Conservation (phyloP, 805 yeast species). For the Suhomyces vadensis region DNA sequence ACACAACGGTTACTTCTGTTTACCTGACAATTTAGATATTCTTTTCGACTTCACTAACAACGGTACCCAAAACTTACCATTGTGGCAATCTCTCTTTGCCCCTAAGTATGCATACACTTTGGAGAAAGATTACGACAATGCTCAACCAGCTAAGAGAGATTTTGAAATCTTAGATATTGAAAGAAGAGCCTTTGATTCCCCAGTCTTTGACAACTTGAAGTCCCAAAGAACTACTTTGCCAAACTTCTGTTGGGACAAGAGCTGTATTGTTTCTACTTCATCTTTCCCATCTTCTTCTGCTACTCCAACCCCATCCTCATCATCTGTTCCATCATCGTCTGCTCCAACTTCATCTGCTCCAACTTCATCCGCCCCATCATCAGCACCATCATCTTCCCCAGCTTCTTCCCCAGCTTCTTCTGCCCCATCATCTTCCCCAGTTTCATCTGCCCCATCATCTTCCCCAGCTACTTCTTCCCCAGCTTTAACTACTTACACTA, state of each 20-base stretch:
- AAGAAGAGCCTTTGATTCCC: slow-evolving; percentile 10
- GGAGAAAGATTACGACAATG: slow-evolving; percentile 9
- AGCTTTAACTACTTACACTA: slow-evolving; percentile 4
- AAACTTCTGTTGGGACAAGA: slow-evolving; percentile 17
- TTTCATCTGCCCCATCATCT: neutral
- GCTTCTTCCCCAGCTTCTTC: slow-evolving; percentile 2
- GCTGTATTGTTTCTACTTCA: slow-evolving; percentile 10
- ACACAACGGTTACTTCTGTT: slow-evolving; percentile 15
- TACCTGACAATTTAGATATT: slow-evolving; percentile 19
- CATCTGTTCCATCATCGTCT: slow-evolving; percentile 7
- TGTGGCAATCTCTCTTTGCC: slow-evolving; percentile 14
- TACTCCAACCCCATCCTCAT: slow-evolving; percentile 7
- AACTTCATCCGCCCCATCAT: slow-evolving; percentile 5
- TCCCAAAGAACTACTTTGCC: slow-evolving; percentile 16
- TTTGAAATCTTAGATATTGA: slow-evolving; percentile 2
- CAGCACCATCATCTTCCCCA: slow-evolving; percentile 5
- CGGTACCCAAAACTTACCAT: slow-evolving; percentile 6
- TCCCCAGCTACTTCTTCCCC: slow-evolving; percentile 3
- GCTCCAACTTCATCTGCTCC: slow-evolving; percentile 4
- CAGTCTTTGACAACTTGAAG: slow-evolving; percentile 9
- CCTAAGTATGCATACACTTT: slow-evolving; percentile 10
- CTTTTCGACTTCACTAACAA: slow-evolving; percentile 14
- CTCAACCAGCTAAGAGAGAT: slow-evolving; percentile 11
- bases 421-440: slow-evolving; percentile 2
- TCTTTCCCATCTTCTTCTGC: slow-evolving; percentile 10